Evolutionary conservation across 805 yeast genomes (phyloP), one percentile per base, ranked within the genome.

Genomic region (Ogataea trehalophila): DNA sequence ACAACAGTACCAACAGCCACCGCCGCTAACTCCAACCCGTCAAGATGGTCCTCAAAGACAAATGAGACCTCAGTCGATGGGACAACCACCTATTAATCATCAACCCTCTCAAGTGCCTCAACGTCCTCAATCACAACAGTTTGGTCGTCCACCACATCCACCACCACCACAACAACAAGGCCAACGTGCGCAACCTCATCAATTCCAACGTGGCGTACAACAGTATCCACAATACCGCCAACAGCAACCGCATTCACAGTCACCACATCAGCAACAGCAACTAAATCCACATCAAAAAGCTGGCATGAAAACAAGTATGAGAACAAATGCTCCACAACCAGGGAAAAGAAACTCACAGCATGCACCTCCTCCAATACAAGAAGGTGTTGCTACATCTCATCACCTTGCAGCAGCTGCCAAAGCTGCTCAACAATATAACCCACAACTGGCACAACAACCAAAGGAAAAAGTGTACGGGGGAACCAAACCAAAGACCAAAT

Each of bases 381-480:
- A 39, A 15, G 37, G 45, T n/a, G 42, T 37, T n/a, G 42, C 37
- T 7, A 43, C 39, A 15, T 54, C 58, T 15, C 56, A 48, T 39
- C 54, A 57, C 37, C 33, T 56, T 33, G 55, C 57, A 7, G 66
- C 66, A 16, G 80, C 80, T 29, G 41, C 61, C 16, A 51, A 48
- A 42, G 66, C 65, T 20, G 60, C 64, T 1, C 52, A 58, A 42
- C 59, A 58, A 35, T 54, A 58, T 41, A 53, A 55, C 13, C 54
- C 57, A 4, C 37, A 20, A 23, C 33, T 40, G 16, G 46, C 23
- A 9, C 47, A 43, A n/a, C 50, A 45, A 35, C 48, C 40, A 13
- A 17, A 37, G n/a, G 46, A 39, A 15, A 41, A 35, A 29, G 35
- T 26, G 16, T 36, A 33, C 42, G 31, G 45, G 20, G 34, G 48